phyloP scores from a whole-genome alignment of 2,329 filamentous ascomycete species.

The Exophiala xenobiotica region DNA sequence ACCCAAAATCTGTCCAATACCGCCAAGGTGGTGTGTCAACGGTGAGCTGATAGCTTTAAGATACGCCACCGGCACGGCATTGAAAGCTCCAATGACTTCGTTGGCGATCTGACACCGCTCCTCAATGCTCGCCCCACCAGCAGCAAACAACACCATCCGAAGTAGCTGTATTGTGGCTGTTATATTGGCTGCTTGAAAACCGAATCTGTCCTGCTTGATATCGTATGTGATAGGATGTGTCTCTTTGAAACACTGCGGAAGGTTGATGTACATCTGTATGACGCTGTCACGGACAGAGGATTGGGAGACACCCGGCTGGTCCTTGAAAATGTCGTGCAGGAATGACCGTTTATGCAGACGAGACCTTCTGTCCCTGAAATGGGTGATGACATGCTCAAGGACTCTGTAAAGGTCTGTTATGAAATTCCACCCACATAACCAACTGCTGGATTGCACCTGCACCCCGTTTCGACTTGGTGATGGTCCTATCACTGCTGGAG shows the following conservation, averaged over 20 bases:
- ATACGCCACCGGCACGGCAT: constrained; percentile 46
- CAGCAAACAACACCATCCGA: constrained; percentile 47
- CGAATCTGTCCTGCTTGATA: constrained; percentile 47
- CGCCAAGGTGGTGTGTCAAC: constrained; percentile 50
- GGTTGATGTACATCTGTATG: constrained; percentile 22
- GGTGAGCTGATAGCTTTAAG: constrained; percentile 51
- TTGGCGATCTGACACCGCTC: constrained; percentile 49
- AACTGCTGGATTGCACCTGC: constrained; percentile 35
- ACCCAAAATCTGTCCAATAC: constrained; percentile 52
- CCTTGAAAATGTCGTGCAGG: constrained; percentile 24
- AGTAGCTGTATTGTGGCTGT: constrained; percentile 50
- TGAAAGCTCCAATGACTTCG: constrained; percentile 46
- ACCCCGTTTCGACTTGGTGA: constrained; percentile 15
- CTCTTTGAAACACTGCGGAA: constrained; percentile 27
- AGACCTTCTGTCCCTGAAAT: constrained; percentile 18
- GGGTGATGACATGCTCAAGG: constrained; percentile 50
- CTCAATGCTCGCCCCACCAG: constrained; percentile 40
- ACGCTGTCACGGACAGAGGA: constrained; percentile 22
- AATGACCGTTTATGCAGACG: constrained; percentile 16
- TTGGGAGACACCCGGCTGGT: constrained; percentile 9
- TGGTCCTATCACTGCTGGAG: constrained; percentile 21
- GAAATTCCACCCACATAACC: constrained; percentile 60
- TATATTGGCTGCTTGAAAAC: constrained; percentile 54
- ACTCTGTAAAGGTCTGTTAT: constrained; percentile 58
- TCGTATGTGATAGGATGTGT: no score